Evolutionary conservation across 108 stramenopile genomes (phyloP).

Genomic region (Cylindrotheca closterium): DNA sequence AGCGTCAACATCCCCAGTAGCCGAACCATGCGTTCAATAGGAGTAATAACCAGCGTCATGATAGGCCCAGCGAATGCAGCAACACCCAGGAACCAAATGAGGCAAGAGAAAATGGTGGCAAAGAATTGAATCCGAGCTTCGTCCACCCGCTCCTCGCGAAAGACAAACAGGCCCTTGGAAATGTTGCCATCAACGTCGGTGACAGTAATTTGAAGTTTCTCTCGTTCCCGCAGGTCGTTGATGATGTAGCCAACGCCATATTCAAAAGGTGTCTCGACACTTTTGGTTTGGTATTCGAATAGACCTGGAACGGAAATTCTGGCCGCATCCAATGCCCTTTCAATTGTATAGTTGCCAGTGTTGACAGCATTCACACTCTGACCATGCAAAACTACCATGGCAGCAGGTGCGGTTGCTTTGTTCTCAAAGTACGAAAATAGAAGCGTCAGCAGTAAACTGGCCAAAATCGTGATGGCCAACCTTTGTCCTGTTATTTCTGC

Average conservation of each 20-base stretch:
- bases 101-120: slow-evolving; percentile 51
- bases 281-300: slow-evolving; percentile 30
- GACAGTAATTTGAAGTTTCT: slow-evolving; percentile 55
- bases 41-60: slow-evolving; percentile 63
- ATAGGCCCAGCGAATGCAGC: slow-evolving; percentile 79
- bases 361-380: slow-evolving; percentile 29
- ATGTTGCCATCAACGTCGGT: slow-evolving; percentile 6
- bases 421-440: slow-evolving; percentile 42
- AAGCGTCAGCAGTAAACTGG: slow-evolving; percentile 45
- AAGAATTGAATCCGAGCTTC: slow-evolving; percentile 47
- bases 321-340: slow-evolving; percentile 55
- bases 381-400: slow-evolving; percentile 44
- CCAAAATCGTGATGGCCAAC: slow-evolving; percentile 52
- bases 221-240: slow-evolving; percentile 44
- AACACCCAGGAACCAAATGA: slow-evolving; percentile 76
- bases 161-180: slow-evolving; percentile 54
- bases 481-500: slow-evolving; percentile 68
- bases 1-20: slow-evolving; percentile 73
- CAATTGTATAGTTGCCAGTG: slow-evolving; percentile 16
- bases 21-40: slow-evolving; percentile 81
- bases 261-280: slow-evolving; percentile 11
- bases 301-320: slow-evolving; percentile 52
- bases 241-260: slow-evolving; percentile 16
- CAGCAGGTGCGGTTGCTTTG: slow-evolving; percentile 29
- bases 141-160: slow-evolving; percentile 11